Percentiles rank a stretch among this genome's conserved stretches.
Conservation (phyloP, 768 basidiomycete genomes). For the Tulasnella sp. region DNA sequence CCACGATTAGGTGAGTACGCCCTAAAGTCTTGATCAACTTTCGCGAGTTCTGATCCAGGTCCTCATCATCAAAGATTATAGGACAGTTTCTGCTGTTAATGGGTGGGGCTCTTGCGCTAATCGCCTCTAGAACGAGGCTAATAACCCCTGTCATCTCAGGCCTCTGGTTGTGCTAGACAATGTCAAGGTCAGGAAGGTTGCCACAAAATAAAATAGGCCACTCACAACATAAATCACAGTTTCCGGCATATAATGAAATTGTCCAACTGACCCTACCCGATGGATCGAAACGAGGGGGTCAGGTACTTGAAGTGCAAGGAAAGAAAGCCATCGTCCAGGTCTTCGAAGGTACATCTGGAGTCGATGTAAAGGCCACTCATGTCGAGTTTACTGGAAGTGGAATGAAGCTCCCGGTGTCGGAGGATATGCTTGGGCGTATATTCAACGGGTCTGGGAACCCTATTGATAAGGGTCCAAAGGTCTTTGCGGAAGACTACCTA, state of each 20-base stretch:
- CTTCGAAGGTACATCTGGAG: conserved; percentile 95
- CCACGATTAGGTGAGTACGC: conserved; percentile 67
- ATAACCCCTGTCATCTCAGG: conserved; percentile 32
- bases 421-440: conserved; percentile 97
- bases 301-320: conserved; percentile 95
- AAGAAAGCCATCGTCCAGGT: conserved; percentile 99
- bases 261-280: conserved; percentile 92
- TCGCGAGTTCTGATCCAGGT: conserved; percentile 12
- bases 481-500: conserved; percentile 97
- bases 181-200: conserved; percentile 62
- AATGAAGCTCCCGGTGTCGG: conserved; percentile 97
- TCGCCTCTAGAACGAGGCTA: neutral
- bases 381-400: conserved; percentile 97
- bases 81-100: conserved; percentile 97
- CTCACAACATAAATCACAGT: conserved; percentile 38
- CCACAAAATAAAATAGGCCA: neutral
- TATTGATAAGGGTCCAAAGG: conserved; percentile 97
- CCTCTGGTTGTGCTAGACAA: conserved; percentile 96
- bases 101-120: conserved; percentile 46
- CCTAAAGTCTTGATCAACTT: conserved; percentile 10
- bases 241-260: conserved; percentile 97
- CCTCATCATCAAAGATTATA: conserved; percentile 54
- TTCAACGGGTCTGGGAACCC: conserved; percentile 98
- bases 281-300: conserved; percentile 88
- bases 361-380: conserved; percentile 94